A percentile compares a stretch with the other conserved stretches of the same genome.
Evolutionary conservation across 1,284 basidiomycete species (phyloP).

Genomic region (Tremellales sp.): DNA sequence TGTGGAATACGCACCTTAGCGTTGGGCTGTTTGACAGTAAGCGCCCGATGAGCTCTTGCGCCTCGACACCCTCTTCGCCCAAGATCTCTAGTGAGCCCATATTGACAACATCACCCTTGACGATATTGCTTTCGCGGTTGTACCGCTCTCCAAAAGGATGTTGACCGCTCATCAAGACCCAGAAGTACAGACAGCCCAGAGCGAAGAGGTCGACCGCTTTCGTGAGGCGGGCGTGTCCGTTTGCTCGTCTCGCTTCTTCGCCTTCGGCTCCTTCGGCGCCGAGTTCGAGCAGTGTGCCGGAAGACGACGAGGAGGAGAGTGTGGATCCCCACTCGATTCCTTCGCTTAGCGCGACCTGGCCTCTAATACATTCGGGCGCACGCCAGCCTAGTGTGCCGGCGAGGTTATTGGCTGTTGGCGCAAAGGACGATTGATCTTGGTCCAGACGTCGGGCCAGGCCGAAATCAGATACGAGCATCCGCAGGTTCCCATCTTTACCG

Average conservation of each 20-base stretch:
- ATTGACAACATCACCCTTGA: slow-evolving; percentile 66
- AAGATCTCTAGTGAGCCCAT: slow-evolving; percentile 68
- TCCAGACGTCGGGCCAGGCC: slow-evolving; percentile 90
- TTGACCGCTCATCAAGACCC: slow-evolving; percentile 76
- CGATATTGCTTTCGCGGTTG: slow-evolving; percentile 85
- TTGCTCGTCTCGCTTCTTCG: slow-evolving; percentile 11
- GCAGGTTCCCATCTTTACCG: slow-evolving; percentile 60
- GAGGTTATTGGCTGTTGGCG: slow-evolving; percentile 63
- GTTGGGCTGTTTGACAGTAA: slow-evolving; percentile 70
- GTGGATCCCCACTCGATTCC: slow-evolving; percentile 61
- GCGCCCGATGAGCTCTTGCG: slow-evolving; percentile 65
- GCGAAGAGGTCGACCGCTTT: slow-evolving; percentile 94
- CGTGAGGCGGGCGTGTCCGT: slow-evolving; percentile 61
- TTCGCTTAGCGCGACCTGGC: slow-evolving; percentile 85
- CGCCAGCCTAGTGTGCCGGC: slow-evolving; percentile 93
- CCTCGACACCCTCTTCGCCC: slow-evolving; percentile 88
- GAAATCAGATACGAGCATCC: slow-evolving; percentile 94
- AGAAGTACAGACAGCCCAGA: slow-evolving; percentile 87
- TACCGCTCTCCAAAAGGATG: slow-evolving; percentile 85
- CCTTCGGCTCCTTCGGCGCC: slow-evolving; percentile 6
- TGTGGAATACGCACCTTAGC: background rate
- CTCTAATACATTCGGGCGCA: slow-evolving; percentile 85
- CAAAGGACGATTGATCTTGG: slow-evolving; percentile 88
- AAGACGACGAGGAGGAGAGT: slow-evolving; percentile 33
- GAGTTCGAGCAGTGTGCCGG: slow-evolving; percentile 17